Evolutionary conservation across 2,329 filamentous ascomycete species (phyloP), one percentile per base, ranked within the genome.

Genomic region (Cercospora brassicicola): DNA sequence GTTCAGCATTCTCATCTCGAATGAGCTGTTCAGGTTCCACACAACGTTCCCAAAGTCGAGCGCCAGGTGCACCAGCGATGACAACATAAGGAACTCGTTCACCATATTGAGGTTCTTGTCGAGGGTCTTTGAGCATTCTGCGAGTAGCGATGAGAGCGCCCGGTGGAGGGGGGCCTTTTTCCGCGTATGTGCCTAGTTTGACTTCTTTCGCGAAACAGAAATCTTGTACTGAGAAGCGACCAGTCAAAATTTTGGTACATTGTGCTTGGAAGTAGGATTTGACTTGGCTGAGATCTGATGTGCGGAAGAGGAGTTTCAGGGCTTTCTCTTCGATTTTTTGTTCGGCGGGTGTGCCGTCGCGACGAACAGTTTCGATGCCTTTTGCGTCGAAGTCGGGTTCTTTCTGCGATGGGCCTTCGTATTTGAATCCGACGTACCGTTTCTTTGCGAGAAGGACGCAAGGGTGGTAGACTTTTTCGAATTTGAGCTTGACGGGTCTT

Each of bases 401-500:
- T 8, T 79, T 82, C 77, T 99, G 95, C 15, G 86, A 84, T 42
- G 86, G 87, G 72, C 85, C 87, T 77, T 99, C 95, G 81, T 96
- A 99, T 78, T 97, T 97, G 84, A 97, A 97, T 5, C 96, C 96
- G 3, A 98, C 96, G 74, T 99, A 99, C 65, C 95, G 91, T 78
- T 99, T 99, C 82, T 99, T 99, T 18, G 96, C 93, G 0, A 99
- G 86, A 4, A 99, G 85, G 0, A 98, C 89, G 77, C 94, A 98
- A 0, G 96, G 95, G 71, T 96, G 91, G 79, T 99, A 99, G 1
- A 99, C 94, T 75, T 99, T 99, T 78, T 99, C 95, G 73, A 99
- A 97, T 78, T 98, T 98, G 71, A 99, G 89, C 80, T 97, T 98
- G 73, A 99, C 84, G 0, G 95, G 95, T 0, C 90, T 88, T 2